A percentile compares a stretch with the other conserved stretches of the same genome.
These are phyloP conservation scores for Penicillium atrosanguineum DNA, from an alignment of 495 filamentous ascomycete species.

Conservation along the genomic window DNA sequence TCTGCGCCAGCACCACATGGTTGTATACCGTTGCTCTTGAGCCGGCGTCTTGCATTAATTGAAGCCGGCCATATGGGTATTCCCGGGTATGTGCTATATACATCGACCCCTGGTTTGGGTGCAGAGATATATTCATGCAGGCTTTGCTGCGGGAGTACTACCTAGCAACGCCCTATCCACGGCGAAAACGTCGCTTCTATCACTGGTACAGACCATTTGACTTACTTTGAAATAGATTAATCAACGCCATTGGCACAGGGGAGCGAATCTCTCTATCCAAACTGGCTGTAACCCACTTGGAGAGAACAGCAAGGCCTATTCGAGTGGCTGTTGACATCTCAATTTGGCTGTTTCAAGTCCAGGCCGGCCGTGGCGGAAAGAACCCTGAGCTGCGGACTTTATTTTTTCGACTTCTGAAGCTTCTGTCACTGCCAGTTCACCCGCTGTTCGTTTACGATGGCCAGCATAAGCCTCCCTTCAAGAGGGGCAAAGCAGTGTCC, in stretches of 20 bases:
- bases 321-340: conserved; percentile 91
- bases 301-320: conserved; percentile 67
- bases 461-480: conserved; percentile 83
- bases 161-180: conserved; percentile 1
- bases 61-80: conserved; percentile 38
- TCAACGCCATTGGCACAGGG: conserved; percentile 81
- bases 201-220: neutral
- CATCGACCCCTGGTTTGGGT: neutral
- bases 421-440: conserved; percentile 75
- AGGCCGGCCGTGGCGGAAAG: conserved; percentile 78
- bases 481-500: conserved; percentile 61
- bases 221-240: conserved; percentile 60
- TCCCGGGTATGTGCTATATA: conserved; percentile 36
- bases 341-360: conserved; percentile 96
- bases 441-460: conserved; percentile 98
- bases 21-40: neutral
- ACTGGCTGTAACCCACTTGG: conserved; percentile 72
- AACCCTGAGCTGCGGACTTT: conserved; percentile 92
- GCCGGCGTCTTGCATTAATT: conserved; percentile 4
- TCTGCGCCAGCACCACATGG: conserved; percentile 12
- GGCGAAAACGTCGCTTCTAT: neutral
- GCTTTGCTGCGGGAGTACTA: neutral
- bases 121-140: neutral
- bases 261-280: conserved; percentile 80
- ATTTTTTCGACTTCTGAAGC: conserved; percentile 85